Percentiles rank a stretch among this genome's conserved stretches.
Evolutionary conservation across 768 basidiomycete species (phyloP).

Genomic region (Suillus weaverae): DNA sequence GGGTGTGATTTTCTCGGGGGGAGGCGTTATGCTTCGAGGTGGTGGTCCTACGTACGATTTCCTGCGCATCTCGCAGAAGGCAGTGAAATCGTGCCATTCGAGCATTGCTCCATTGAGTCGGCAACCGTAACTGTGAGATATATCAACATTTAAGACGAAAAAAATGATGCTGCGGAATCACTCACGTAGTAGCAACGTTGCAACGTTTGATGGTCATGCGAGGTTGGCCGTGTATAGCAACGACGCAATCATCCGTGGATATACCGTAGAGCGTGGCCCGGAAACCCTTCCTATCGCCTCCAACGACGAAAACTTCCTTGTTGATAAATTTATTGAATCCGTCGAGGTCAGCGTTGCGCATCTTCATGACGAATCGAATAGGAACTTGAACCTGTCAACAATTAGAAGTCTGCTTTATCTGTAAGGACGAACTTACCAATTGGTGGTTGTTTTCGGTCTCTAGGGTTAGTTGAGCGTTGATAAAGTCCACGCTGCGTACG

Average conservation of each 20-base stretch:
- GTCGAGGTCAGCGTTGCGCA: too few species aligned
- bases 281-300: not conserved
- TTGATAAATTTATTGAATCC: accelerated
- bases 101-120: not conserved
- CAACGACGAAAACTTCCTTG: not conserved
- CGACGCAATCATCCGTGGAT: not conserved
- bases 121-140: not conserved
- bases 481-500: too few species aligned
- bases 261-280: not conserved
- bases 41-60: too few species aligned
- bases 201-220: not conserved
- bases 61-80: not conserved
- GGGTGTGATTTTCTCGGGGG: too few species aligned
- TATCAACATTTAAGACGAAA: not conserved
- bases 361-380: too few species aligned
- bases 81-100: not conserved
- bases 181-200: not conserved
- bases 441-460: too few species aligned
- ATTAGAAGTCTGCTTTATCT: accelerated
- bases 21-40: too few species aligned
- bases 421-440: too few species aligned
- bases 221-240: not conserved
- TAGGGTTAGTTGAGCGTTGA: too few species aligned
- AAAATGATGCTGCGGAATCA: too few species aligned
- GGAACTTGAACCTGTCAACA: too few species aligned